Conservation (phyloP, 306 rosid species). For the Dryas alaskensis region DNA sequence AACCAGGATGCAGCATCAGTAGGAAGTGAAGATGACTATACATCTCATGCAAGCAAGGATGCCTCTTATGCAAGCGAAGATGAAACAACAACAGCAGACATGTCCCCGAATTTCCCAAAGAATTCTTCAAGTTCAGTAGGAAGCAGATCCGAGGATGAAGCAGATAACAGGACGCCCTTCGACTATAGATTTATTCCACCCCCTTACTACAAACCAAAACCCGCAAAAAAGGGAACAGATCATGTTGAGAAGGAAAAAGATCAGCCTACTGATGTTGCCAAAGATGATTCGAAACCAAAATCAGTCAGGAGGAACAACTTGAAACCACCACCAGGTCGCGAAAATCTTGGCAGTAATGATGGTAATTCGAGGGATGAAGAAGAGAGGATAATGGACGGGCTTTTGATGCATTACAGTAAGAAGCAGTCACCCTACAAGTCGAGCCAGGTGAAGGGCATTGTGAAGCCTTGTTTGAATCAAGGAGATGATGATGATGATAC, state of each 20-base stretch:
- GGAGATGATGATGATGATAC: conserved; percentile 18
- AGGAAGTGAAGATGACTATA: conserved; percentile 20
- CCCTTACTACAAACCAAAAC: conserved; percentile 57
- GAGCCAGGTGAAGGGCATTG: conserved; percentile 12
- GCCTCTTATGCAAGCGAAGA: conserved; percentile 41
- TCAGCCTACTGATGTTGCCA: conserved; percentile 3
- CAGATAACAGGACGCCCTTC: conserved; percentile 42
- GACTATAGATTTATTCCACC: conserved; percentile 44
- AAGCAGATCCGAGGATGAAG: conserved; percentile 52
- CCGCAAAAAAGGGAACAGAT: conserved; percentile 23
- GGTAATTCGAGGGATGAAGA: conserved; percentile 18
- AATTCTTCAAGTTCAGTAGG: conserved; percentile 47
- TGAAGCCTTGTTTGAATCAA: conserved; percentile 8
- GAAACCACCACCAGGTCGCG: conserved; percentile 32
- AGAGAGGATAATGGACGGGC: conserved; percentile 35
- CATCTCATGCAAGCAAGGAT: conserved; percentile 26
- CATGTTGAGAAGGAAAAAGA: conserved; percentile 29
- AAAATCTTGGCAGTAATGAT: conserved; percentile 10
- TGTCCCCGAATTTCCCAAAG: conserved; percentile 41
- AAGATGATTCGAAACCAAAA: conserved; percentile 48
- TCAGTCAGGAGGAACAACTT: conserved; percentile 57
- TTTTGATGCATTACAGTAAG: conserved; percentile 35
- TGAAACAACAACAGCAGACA: conserved; percentile 48
- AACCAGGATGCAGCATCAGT: conserved; percentile 17
- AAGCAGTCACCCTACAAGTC: conserved; percentile 31